Base-by-base conservation (phyloP, 352 stramenopile species). In the Phytophthora chlamydospora region DNA sequence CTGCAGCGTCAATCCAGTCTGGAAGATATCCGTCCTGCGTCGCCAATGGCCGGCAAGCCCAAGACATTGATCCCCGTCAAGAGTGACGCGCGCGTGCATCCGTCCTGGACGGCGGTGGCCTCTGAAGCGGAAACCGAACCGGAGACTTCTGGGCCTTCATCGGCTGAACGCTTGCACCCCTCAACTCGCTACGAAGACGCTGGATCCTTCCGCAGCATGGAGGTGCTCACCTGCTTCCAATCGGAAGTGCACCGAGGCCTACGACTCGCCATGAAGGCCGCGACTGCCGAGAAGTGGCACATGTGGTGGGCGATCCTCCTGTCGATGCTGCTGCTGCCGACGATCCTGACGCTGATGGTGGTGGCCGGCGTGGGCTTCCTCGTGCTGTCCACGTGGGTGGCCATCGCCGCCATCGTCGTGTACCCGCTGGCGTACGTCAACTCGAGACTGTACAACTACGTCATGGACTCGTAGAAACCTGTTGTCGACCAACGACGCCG, bases 221-320 rank as follows among this genome's bases (percentile, higher is more conserved):
- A 70, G 27, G 62, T 70, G 36, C 38, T 70, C n/a, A 62, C 55
- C 12, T 70, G 62, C 44, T 70, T 70, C 48, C 55, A 55, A 21
- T 58, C 62, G 21, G 19, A 70, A 65, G 56, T 55, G 21, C 43
- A 38, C 16, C 62, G 62, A 11, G 62, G 62, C 4, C 42, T 70
- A 16, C 62, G 62, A 43, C 56, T 70, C 17, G 46, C 59, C 21
- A 17, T 66, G 24, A 59, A 68, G 31, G 27, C 47, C 10, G 42
- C 46, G 19, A 59, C 63, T 33, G 49, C 63, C 3, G 63, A 71
- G 44, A 44, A 50, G 45, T 71, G 49, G 57, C 44, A 71, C 32
- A 36, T 66, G 50, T 68, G 49, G 31, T 68, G 57, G 63, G 57
- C 63, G 10, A 38, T 71, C 1, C 44, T 67, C 5, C 34, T 71